Conservation (phyloP, 2,329 filamentous ascomycete species). For the Ambrosiella beaveri region DNA sequence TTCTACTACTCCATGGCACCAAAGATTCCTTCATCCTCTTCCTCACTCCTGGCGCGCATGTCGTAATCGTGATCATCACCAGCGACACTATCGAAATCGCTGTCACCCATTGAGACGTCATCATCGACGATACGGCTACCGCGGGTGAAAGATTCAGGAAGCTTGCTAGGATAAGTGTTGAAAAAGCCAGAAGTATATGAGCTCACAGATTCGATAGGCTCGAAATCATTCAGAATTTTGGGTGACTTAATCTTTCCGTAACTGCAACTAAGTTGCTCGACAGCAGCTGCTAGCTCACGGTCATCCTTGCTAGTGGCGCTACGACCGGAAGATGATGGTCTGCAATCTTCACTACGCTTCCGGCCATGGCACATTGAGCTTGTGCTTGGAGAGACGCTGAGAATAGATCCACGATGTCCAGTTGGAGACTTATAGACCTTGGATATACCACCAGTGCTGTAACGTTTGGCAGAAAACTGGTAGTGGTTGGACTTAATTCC, state of each 20-base stretch:
- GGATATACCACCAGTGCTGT: slow-evolving; percentile 44
- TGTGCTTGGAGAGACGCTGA: slow-evolving; percentile 21
- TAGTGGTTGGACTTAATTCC: slow-evolving; percentile 33
- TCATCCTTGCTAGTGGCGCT: slow-evolving; percentile 66
- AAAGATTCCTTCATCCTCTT: slow-evolving; percentile 92
- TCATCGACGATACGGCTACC: slow-evolving; percentile 17
- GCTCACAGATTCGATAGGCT: slow-evolving; percentile 49
- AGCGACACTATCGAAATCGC: slow-evolving; percentile 38
- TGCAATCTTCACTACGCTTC: slow-evolving; percentile 57
- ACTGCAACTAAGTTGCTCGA: slow-evolving; percentile 79
- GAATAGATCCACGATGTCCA: slow-evolving; percentile 31
- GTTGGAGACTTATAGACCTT: slow-evolving; percentile 59
- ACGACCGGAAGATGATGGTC: slow-evolving; percentile 63
- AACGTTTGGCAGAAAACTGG: slow-evolving; percentile 36
- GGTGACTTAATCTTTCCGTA: slow-evolving; percentile 45
- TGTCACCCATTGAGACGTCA: slow-evolving; percentile 50
- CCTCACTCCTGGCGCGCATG: slow-evolving; percentile 52
- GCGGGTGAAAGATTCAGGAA: slow-evolving; percentile 49
- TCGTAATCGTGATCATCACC: slow-evolving; percentile 51
- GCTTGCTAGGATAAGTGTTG: slow-evolving; percentile 42
- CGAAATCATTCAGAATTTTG: slow-evolving; percentile 51
- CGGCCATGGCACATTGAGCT: slow-evolving; percentile 37
- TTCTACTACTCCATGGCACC: slow-evolving; percentile 71
- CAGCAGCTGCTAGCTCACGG: slow-evolving; percentile 72
- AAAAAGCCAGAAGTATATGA: slow-evolving; percentile 44